A percentile compares a stretch with the other conserved stretches of the same genome.
phyloP scores from a whole-genome alignment of 345 rosid species.

The Salix exigua region DNA sequence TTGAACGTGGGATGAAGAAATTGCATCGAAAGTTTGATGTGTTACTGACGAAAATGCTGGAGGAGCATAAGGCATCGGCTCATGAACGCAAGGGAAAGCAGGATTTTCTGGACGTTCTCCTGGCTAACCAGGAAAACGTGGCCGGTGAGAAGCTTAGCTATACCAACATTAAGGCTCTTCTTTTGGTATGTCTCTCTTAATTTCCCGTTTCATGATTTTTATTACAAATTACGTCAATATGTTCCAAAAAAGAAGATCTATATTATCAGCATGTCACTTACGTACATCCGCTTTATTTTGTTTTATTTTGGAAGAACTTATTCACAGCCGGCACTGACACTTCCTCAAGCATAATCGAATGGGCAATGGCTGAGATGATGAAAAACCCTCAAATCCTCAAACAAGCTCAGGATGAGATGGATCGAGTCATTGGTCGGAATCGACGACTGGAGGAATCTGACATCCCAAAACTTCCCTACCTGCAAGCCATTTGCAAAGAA shows the following conservation, averaged over 20 bases:
- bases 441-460: constrained; percentile 51
- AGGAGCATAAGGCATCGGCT: constrained; percentile 36
- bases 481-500: constrained; percentile 58
- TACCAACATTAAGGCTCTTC: constrained; percentile 53
- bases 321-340: constrained; percentile 68
- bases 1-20: constrained; percentile 52
- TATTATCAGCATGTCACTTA: too few relatives aligned
- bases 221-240: too few relatives aligned
- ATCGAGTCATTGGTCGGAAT: constrained; percentile 47
- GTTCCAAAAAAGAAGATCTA: too few relatives aligned
- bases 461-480: constrained; percentile 43
- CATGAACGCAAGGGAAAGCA: constrained; percentile 40
- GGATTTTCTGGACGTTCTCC: constrained; percentile 47
- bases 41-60: constrained; percentile 44
- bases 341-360: constrained; percentile 54
- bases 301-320: constrained; percentile 32
- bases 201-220: not conserved
- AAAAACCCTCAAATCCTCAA: constrained; percentile 37
- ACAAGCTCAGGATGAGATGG: constrained; percentile 59
- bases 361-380: constrained; percentile 53
- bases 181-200: constrained; percentile 30
- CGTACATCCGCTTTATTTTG: not conserved
- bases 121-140: constrained; percentile 26
- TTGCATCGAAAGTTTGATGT: constrained; percentile 44
- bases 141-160: constrained; percentile 32